Evolutionary conservation across 2,329 filamentous ascomycete genomes (phyloP), one percentile per base, ranked within the genome.

Genomic region (Trichoderma lentiforme): DNA sequence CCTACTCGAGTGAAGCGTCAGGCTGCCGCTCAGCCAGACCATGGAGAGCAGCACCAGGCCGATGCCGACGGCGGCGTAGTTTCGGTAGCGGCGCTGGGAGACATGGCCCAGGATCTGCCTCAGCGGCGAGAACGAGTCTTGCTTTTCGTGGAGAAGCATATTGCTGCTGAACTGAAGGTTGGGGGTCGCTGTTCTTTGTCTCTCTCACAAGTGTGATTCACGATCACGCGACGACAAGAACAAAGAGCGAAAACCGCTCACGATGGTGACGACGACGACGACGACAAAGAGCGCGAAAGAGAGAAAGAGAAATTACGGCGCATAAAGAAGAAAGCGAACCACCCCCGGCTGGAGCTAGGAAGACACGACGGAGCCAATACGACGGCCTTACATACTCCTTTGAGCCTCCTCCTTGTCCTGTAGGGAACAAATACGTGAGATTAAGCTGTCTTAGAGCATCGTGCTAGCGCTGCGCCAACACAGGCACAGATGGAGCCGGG

Each of bases 41-140:
- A 70, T 64, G 18, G 60, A 64, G 24, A 64, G 56, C 58, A 70
- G 30, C 1, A 64, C n/a, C 15, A 70, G 47, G 18, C 26, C 68
- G 47, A 70, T 43, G 47, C 30, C 68, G 34, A 21, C 76, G 60
- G 67, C 47, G 57, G 53, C 70, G 24, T 61, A 67, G 56, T 34
- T 70, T 43, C 68, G 60, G 32, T 70, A 61, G 28, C 68, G 58
- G 47, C 68, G 68, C 43, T 64, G 68, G 0, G 58, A 36, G 60
- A 64, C 58, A 28, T 70, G 30, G 60, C 57, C 34, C 2, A 70
- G 18, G 26, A 57, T 39, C 30, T 64, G 68, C 43, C 32, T 26
- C 32, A 70, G 60, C 11, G 43, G n/a, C 18, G 68, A 64, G 34
- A 70, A 57, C 4, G 68, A 32, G 68, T 64, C 68, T 26, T 32